Base-by-base conservation (phyloP, 2,329 filamentous ascomycete species). In the Xylariaceae sp. region DNA sequence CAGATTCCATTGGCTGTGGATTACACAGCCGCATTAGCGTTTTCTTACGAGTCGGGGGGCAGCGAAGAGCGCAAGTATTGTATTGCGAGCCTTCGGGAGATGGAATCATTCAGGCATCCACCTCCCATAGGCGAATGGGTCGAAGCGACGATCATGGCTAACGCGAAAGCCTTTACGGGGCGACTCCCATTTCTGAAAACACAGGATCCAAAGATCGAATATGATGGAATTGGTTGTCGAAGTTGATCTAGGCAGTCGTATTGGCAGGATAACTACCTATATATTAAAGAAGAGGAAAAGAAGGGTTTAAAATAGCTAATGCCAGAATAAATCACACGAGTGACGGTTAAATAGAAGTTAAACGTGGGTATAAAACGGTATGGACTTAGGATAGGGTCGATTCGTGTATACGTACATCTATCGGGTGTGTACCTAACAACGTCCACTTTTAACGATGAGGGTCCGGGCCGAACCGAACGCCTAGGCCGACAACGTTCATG, bases 101-200 rank as follows among this genome's bases (percentile, higher is more conserved):
- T 68, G 64, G 67, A 69, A 46, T 64, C 62, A 39, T 69, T 62
- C 26, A 63, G 64, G 21, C 62, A 65, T 24, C 67, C 66, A 16
- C 64, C 67, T 16, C 65, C 67, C 0, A 64, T 69, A 37, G 67
- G 67, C 9, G 51, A 53, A 36, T 69, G 68, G 66, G 56, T 62
- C 29, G 67, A 69, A 7, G 61, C 56, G 17, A 68, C 67, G 3
- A 67, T 69, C 11, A 67, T 67, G 65, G 67, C 67, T 23, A 69
- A 69, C 19, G 65, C 65, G 3, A 68, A 67, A 52, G 68, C 62
- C 11, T 69, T 69, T 36, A 66, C 66, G 2, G 67, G 67, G n/a
- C 65, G 68, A 7, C 47, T 66, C 7, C 65, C 62, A 7, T 69
- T 69, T 37, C 57, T 69, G 1, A 69, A 63, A 44, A 67, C 61